A percentile compares a stretch with the other conserved stretches of the same genome.
Evolutionary conservation across 2,329 filamentous ascomycete species (phyloP).

Genomic region (Sporothrix brunneoviolacea): DNA sequence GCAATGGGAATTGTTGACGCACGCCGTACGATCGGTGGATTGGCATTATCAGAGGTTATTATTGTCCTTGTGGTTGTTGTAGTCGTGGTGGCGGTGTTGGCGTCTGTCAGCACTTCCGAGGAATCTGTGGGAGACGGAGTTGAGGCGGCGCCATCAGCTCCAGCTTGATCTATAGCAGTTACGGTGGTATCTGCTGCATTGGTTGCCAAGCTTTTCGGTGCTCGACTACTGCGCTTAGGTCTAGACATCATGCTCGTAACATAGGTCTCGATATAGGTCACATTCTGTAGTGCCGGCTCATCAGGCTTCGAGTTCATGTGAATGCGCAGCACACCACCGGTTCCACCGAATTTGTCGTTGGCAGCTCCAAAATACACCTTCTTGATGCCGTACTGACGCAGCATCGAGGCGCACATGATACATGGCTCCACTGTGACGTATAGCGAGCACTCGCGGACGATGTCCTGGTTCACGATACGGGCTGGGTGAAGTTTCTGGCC

Average conservation of each 20-base stretch:
- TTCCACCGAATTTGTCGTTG: slow-evolving; percentile 96
- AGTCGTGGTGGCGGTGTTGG: neutral
- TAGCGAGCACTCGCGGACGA: slow-evolving; percentile 66
- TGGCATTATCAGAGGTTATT: slow-evolving; percentile 7
- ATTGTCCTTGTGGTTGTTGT: slow-evolving; percentile 9
- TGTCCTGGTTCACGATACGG: slow-evolving; percentile 55
- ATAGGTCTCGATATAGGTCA: slow-evolving; percentile 20
- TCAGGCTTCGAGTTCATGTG: slow-evolving; percentile 53
- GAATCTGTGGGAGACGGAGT: slow-evolving; percentile 8
- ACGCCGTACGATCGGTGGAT: slow-evolving; percentile 16
- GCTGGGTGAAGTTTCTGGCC: slow-evolving; percentile 51
- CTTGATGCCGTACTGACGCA: slow-evolving; percentile 80
- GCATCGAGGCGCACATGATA: slow-evolving; percentile 93
- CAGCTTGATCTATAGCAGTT: neutral
- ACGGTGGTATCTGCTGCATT: neutral
- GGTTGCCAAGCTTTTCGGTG: neutral
- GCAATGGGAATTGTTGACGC: slow-evolving; percentile 20
- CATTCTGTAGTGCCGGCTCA: slow-evolving; percentile 23
- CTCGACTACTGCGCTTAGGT: slow-evolving; percentile 13
- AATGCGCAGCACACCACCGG: slow-evolving; percentile 84
- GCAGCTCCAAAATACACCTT: slow-evolving; percentile 91
- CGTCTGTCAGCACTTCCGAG: neutral
- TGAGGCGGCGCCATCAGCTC: neutral
- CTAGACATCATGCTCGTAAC: slow-evolving; percentile 18
- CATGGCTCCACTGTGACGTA: slow-evolving; percentile 98